These are phyloP conservation scores for Ophiostoma himal-ulmi DNA, from an alignment of 2,329 filamentous ascomycete species.

Conservation along the genomic window DNA sequence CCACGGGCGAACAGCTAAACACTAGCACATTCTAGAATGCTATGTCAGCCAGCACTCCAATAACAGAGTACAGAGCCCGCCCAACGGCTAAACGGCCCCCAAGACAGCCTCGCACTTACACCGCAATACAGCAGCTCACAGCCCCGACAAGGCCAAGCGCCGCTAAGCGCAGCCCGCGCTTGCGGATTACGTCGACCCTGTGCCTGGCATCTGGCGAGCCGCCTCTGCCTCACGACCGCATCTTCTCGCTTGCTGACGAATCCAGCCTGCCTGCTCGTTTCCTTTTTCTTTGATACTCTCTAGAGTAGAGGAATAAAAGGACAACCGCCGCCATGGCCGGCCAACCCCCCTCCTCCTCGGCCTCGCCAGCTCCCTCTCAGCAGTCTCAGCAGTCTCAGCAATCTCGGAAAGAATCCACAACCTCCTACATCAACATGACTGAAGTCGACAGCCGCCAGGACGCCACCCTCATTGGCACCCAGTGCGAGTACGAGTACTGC, in stretches of 20 bases:
- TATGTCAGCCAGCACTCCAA: background rate
- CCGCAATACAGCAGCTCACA: background rate
- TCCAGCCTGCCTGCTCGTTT: background rate
- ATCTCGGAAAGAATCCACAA: conserved; percentile 38
- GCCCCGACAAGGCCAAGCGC: background rate
- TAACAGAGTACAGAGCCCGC: too few species aligned
- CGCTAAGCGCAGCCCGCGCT: background rate
- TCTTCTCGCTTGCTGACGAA: background rate
- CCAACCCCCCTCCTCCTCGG: conserved; percentile 17
- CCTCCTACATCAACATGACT: conserved; percentile 66
- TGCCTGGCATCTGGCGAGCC: background rate
- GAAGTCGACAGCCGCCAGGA: conserved; percentile 41
- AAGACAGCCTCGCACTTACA: background rate
- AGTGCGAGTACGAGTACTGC: conserved; percentile 89
- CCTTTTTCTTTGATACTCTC: background rate
- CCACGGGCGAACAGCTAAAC: background rate
- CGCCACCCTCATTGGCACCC: conserved; percentile 76
- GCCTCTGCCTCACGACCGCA: background rate
- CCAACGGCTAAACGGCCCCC: background rate
- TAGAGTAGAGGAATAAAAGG: background rate
- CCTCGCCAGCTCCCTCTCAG: conserved; percentile 32
- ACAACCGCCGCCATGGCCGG: conserved; percentile 45
- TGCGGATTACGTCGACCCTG: background rate
- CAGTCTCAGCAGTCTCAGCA: conserved; percentile 36
- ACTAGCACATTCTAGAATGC: background rate